Base-by-base conservation (phyloP, 129 eudicot species). In the Flaveria linearis region DNA sequence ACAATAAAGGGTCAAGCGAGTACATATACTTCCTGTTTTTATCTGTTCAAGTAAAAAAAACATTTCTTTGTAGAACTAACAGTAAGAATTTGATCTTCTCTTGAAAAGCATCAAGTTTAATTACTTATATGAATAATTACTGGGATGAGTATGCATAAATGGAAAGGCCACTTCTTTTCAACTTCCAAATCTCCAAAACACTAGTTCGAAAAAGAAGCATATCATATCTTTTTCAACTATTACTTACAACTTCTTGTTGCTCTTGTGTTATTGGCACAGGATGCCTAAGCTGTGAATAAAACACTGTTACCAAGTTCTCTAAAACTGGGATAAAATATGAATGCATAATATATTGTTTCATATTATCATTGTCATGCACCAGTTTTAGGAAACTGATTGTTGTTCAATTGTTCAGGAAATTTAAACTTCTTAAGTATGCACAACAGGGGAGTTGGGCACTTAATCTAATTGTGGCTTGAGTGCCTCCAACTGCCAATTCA, bases 401-500 rank as follows among this genome's bases (percentile, higher is more conserved):
- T 84, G 86, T 84, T 84, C 82, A 84, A 82, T 88, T 88, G 91
- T 89, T 84, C 95, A 86, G 95, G 95, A 84, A 88, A 84, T 76
- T 81, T 79, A 83, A 85, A 60, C 83, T 81, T 55, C 78, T 83
- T 70, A 77, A 83, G 73, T 78, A 78, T 58, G 85, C 88, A 84
- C 87, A 76, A 62, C 79, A 73, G 84, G 86, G 91, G 80, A 89
- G 89, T 86, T 89, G 91, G 95, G 77, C 95, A 86, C 91, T 86
- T 89, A 85, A 84, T 84, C 85, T 86, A 77, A 86, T 86, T 77
- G 84, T 79, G 88, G 88, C 91, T 89, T 86, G 95, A 89, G 91
- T 86, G 94, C 75, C 90, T 86, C 89, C 95, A 89, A 89, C 91
- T 86, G 87, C 91, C 95, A 86, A 74, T 55, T 82, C 95, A 89